Conservation (phyloP, 208 protist species). For the Leishmania tarentolae region DNA sequence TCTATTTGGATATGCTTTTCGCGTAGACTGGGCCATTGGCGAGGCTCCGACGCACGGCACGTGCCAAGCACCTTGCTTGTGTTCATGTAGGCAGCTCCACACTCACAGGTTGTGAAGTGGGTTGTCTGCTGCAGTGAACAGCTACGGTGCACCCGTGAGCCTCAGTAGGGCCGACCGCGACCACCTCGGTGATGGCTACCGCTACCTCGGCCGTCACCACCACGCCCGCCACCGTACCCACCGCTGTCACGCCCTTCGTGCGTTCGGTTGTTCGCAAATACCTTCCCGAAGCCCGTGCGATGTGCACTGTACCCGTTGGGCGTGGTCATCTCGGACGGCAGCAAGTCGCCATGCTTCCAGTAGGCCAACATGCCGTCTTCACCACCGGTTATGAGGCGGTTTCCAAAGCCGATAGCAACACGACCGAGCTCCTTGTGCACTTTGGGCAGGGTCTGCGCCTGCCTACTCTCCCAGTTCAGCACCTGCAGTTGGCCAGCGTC, state of each 20-base stretch:
- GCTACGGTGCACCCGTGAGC: neutral
- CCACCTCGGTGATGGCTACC: conserved; percentile 25
- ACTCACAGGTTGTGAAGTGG: neutral
- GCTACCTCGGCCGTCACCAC: conserved; percentile 26
- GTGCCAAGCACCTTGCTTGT: neutral
- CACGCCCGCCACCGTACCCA: conserved; percentile 8
- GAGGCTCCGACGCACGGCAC: neutral
- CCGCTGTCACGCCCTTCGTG: neutral
- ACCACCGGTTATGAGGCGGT: conserved; percentile 78
- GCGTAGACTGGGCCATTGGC: neutral
- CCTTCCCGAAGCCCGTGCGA: conserved; percentile 27
- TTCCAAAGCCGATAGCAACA: conserved; percentile 64
- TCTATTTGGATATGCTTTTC: neutral
- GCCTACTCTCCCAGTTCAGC: conserved; percentile 41
- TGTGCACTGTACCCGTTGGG: conserved; percentile 30
- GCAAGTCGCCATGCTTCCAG: conserved; percentile 46
- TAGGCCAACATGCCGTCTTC: conserved; percentile 83
- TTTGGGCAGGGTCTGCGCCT: conserved; percentile 29
- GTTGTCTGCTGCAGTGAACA: neutral
- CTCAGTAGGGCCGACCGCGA: conserved; percentile 32
- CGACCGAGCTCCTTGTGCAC: conserved; percentile 73
- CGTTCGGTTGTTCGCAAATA: conserved; percentile 11
- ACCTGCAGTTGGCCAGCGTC: conserved; percentile 65
- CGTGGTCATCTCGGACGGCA: conserved; percentile 26
- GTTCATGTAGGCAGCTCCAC: neutral